Evolutionary conservation across 169 alveolate species (phyloP).

Genomic region (Cryptosporidium canis): DNA sequence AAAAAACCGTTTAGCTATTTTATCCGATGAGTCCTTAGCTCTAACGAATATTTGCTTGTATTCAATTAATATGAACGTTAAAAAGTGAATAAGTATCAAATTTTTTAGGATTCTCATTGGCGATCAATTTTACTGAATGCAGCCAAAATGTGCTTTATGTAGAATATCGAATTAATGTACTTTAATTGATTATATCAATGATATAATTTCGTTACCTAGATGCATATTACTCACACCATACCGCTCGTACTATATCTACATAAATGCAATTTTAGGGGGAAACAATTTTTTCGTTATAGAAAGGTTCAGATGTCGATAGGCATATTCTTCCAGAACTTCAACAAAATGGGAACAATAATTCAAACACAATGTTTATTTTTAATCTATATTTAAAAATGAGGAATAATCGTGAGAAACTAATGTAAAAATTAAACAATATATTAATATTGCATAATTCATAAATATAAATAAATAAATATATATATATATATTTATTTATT

Average conservation of each 20-base stretch:
- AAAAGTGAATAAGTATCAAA: neutral
- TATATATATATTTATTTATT: neutral
- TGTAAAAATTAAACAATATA: no score
- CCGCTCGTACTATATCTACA: slow-evolving; percentile 52
- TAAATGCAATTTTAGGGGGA: neutral
- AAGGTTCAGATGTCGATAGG: neutral
- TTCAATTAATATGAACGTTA: neutral
- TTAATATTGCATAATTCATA: neutral
- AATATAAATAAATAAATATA: neutral
- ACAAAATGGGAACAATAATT: neutral
- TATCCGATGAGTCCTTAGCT: slow-evolving; percentile 49
- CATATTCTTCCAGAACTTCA: neutral
- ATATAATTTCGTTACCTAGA: neutral
- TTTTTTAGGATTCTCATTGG: neutral
- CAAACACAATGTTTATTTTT: neutral
- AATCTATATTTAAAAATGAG: neutral
- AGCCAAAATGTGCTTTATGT: neutral
- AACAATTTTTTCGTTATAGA: neutral
- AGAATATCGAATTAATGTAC: neutral
- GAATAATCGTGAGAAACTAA: no score
- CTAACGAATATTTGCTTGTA: neutral
- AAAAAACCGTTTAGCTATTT: slow-evolving; percentile 48
- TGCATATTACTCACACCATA: slow-evolving; percentile 44
- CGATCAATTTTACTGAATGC: neutral
- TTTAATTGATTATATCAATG: neutral